These are phyloP conservation scores for Hypoxylon sp. DNA, from an alignment of 2,329 filamentous ascomycete genomes.

Conservation along the genomic window DNA sequence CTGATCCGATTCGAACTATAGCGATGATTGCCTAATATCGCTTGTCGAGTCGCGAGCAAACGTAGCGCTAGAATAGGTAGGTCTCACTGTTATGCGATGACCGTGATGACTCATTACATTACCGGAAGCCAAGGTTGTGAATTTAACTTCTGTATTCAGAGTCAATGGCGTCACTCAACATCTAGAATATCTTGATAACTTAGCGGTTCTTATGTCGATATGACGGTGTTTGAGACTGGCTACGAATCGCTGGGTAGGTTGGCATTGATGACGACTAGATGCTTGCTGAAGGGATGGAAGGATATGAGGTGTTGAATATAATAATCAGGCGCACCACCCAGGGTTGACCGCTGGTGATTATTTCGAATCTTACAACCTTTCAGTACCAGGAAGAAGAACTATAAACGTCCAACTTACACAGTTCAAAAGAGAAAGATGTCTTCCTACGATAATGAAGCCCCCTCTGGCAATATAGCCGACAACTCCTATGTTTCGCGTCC, in stretches of 20 bases:
- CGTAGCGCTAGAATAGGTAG: neutral
- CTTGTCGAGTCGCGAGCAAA: neutral
- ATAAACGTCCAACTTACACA: neutral
- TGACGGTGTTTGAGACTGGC: neutral
- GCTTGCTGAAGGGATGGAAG: neutral
- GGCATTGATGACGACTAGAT: slow-evolving; percentile 2
- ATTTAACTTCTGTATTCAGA: neutral
- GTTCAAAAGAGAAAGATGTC: slow-evolving; percentile 29
- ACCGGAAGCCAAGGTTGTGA: neutral
- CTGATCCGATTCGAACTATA: neutral
- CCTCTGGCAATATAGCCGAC: slow-evolving; percentile 46
- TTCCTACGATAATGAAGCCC: slow-evolving; percentile 43
- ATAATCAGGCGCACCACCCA: neutral
- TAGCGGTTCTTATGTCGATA: neutral
- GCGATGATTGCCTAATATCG: neutral
- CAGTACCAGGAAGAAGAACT: no score
- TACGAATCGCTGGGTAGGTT: neutral
- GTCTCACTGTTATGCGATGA: neutral
- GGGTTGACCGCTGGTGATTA: no score
- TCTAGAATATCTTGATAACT: neutral
- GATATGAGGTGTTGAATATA: slow-evolving; percentile 15
- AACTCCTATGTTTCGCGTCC: slow-evolving; percentile 57
- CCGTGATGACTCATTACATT: neutral
- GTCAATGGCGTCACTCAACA: slow-evolving; percentile 20
- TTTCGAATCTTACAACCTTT: no score